phyloP scores from a whole-genome alignment of 768 basidiomycete genomes.

The Wakefieldia striispora region DNA sequence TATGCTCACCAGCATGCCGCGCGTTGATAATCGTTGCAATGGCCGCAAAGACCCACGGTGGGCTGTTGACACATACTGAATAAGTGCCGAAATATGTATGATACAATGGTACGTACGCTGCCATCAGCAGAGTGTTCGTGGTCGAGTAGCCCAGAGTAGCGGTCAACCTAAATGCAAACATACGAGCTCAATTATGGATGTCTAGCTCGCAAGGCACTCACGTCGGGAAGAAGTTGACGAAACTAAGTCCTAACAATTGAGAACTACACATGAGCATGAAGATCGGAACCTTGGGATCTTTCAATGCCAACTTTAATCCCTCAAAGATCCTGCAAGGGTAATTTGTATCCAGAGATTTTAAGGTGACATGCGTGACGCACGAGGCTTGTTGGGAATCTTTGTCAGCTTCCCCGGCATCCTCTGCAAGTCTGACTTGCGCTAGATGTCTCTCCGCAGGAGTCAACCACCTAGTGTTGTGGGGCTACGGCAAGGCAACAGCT shows the following conservation, averaged over 20 bases:
- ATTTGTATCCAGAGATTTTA: not conserved
- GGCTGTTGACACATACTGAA: conserved; percentile 34
- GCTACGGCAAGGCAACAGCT: conserved; percentile 34
- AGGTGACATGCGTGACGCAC: conserved; percentile 35
- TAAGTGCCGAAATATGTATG: not conserved
- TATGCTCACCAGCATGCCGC: conserved; percentile 47
- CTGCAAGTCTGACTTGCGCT: conserved; percentile 65
- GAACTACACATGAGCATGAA: conserved; percentile 54
- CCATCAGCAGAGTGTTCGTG: conserved; percentile 54
- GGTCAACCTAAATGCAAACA: conserved; percentile 41
- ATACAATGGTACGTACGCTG: conserved; percentile 43
- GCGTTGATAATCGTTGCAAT: conserved; percentile 52
- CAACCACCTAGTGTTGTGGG: conserved; percentile 62
- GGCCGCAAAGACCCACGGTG: conserved; percentile 58
- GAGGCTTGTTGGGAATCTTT: conserved; percentile 55
- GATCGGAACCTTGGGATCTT: conserved; percentile 52
- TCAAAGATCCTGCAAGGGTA: conserved; percentile 13
- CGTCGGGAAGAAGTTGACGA: conserved; percentile 61
- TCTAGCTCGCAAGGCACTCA: conserved; percentile 17
- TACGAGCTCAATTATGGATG: not conserved
- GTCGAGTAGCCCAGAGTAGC: conserved; percentile 61
- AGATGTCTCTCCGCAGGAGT: conserved; percentile 47
- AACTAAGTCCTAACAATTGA: conserved; percentile 57
- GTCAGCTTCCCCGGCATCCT: conserved; percentile 68
- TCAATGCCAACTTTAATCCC: conserved; percentile 48